phyloP scores from a whole-genome alignment of 176 grass and related monocot genomes.

The Cenchrus purpureus region DNA sequence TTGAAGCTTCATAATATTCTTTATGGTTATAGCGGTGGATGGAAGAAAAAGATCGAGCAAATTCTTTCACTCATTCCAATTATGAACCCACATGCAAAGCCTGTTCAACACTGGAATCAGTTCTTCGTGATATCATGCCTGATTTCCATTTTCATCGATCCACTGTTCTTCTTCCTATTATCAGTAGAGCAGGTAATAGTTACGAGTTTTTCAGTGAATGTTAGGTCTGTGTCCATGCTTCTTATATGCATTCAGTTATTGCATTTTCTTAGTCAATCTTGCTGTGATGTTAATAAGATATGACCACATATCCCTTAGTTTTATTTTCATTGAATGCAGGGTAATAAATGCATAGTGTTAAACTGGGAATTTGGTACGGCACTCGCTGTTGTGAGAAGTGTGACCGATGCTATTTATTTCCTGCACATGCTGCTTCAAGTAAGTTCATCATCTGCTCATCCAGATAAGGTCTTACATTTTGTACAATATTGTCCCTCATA shows the following conservation, averaged over 20 bases:
- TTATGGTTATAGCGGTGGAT: slow-evolving; percentile 62
- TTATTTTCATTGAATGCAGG: slow-evolving; percentile 42
- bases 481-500: background rate
- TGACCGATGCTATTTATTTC: slow-evolving; percentile 94
- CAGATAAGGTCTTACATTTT: slow-evolving; percentile 33
- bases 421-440: slow-evolving; percentile 99
- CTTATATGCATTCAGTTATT: background rate
- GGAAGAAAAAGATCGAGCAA: slow-evolving; percentile 70
- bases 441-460: slow-evolving; percentile 35
- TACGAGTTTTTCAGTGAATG: slow-evolving; percentile 2
- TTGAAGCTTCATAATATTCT: slow-evolving; percentile 73
- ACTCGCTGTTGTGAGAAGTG: slow-evolving; percentile 80
- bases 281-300: slow-evolving; percentile 18
- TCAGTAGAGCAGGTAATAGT: slow-evolving; percentile 65
- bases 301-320: slow-evolving; percentile 7
- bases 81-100: slow-evolving; percentile 85
- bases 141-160: slow-evolving; percentile 89
- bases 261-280: background rate
- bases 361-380: slow-evolving; percentile 73
- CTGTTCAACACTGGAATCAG: slow-evolving; percentile 89
- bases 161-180: slow-evolving; percentile 87
- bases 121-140: slow-evolving; percentile 98
- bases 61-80: slow-evolving; percentile 69
- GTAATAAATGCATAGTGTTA: slow-evolving; percentile 82
- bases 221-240: background rate